Evolutionary conservation across 2,329 filamentous ascomycete genomes (phyloP).

Genomic region (Didymella pomorum): DNA sequence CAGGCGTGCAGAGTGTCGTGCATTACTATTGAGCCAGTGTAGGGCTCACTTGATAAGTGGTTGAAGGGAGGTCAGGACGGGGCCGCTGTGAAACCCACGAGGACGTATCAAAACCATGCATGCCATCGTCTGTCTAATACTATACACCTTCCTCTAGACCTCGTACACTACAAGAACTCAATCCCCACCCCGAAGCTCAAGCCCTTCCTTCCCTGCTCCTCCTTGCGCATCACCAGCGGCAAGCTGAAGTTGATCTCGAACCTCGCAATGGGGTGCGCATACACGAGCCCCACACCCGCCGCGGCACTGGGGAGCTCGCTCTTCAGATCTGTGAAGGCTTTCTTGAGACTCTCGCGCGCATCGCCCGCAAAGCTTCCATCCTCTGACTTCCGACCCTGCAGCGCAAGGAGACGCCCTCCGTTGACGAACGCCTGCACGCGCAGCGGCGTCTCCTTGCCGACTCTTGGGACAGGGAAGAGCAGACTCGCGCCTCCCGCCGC

Average conservation of each 20-base stretch:
- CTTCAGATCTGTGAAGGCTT: constrained; percentile 64
- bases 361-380: constrained; percentile 55
- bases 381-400: constrained; percentile 61
- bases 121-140: constrained; percentile 15
- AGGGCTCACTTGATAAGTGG: too few species aligned
- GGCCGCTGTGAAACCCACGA: too few species aligned
- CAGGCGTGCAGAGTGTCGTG: too few species aligned
- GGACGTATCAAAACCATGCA: background rate
- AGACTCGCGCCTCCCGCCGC: constrained; percentile 88
- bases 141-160: too few species aligned
- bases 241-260: constrained; percentile 97
- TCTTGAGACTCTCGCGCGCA: constrained; percentile 49
- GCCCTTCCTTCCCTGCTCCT: constrained; percentile 89
- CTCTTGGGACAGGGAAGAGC: constrained; percentile 81
- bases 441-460: constrained; percentile 82
- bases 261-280: constrained; percentile 89
- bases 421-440: constrained; percentile 92
- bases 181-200: constrained; percentile 96
- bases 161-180: constrained; percentile 81
- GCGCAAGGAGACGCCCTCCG: constrained; percentile 81
- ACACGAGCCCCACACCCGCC: constrained; percentile 89
- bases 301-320: constrained; percentile 84
- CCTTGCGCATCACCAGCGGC: constrained; percentile 79
- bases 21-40: too few species aligned
- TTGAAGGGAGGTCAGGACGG: too few species aligned